These are phyloP conservation scores for Podaxis carcinomalis DNA, from an alignment of 768 basidiomycete genomes.

Conservation along the genomic window DNA sequence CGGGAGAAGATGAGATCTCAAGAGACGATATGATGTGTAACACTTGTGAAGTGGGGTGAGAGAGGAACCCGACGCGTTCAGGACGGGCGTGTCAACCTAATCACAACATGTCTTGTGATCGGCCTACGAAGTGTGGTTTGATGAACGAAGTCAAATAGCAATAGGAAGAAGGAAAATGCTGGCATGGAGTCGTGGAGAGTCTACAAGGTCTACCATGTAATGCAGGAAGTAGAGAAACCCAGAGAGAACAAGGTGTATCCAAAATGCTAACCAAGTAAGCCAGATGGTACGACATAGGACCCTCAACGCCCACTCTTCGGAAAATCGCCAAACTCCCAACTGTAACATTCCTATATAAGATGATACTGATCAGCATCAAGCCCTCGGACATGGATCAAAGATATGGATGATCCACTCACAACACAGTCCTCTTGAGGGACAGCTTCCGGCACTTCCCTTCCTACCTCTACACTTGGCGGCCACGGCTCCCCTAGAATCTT, in stretches of 20 bases:
- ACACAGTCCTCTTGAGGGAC: constrained; percentile 62
- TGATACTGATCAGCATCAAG: not conserved
- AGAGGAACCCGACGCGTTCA: not conserved
- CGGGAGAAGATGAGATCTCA: not conserved
- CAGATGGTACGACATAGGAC: not conserved
- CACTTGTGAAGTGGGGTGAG: not conserved
- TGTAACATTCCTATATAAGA: constrained; percentile 55
- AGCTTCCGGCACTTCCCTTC: constrained; percentile 59
- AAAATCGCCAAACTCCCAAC: constrained; percentile 62
- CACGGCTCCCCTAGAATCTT: constrained; percentile 67
- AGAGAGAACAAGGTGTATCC: not conserved
- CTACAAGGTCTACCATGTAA: not conserved
- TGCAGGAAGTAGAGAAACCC: not conserved
- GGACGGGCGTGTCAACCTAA: not conserved
- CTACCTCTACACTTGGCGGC: constrained; percentile 55
- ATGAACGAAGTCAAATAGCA: not conserved
- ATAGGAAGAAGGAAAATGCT: not conserved
- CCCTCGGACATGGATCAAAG: not conserved
- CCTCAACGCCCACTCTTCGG: not conserved
- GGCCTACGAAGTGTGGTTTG: not conserved
- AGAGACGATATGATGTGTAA: not conserved
- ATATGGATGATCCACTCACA: constrained; percentile 36
- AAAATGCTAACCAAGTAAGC: too few species aligned
- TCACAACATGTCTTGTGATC: constrained; percentile 4
- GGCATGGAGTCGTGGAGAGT: not conserved